phyloP scores from a whole-genome alignment of 2,329 filamentous ascomycete genomes.

The Alternaria gaisen region DNA sequence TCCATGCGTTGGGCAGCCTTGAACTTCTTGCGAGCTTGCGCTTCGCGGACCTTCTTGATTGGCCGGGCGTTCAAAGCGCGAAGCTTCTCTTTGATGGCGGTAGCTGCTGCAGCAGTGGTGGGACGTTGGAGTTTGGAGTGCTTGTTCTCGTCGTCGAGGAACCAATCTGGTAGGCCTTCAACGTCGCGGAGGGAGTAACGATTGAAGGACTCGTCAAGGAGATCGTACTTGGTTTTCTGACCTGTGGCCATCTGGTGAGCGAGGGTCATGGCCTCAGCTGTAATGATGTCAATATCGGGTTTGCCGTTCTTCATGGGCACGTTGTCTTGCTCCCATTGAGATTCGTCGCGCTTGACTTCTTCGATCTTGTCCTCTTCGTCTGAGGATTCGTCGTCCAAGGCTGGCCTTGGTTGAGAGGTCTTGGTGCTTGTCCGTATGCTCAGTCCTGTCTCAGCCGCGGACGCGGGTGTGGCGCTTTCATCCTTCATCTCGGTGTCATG shows the following conservation, averaged over 20 bases:
- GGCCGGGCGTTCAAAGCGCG: slow-evolving; percentile 92
- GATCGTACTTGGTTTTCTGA: slow-evolving; percentile 78
- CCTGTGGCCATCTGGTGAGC: slow-evolving; percentile 91
- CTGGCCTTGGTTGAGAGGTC: slow-evolving; percentile 23
- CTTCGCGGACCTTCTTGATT: slow-evolving; percentile 99
- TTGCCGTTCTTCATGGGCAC: slow-evolving; percentile 70
- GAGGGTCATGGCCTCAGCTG: slow-evolving; percentile 98
- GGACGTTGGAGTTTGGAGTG: slow-evolving; percentile 88
- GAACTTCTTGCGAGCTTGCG: slow-evolving; percentile 95
- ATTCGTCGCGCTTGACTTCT: slow-evolving; percentile 65
- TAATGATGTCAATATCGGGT: slow-evolving; percentile 94
- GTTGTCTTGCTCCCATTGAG: slow-evolving; percentile 73
- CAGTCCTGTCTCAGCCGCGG: slow-evolving; percentile 23
- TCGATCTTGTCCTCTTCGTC: slow-evolving; percentile 64
- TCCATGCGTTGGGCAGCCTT: slow-evolving; percentile 90
- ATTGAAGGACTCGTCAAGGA: slow-evolving; percentile 93
- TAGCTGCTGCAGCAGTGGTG: slow-evolving; percentile 88
- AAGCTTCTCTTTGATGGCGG: slow-evolving; percentile 92
- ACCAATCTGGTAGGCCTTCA: slow-evolving; percentile 96
- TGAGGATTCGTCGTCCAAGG: slow-evolving; percentile 46
- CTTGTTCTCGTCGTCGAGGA: slow-evolving; percentile 86
- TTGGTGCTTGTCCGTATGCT: slow-evolving; percentile 33
- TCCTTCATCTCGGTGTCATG: slow-evolving; percentile 36
- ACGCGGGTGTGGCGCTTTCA: slow-evolving; percentile 13
- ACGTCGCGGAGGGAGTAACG: slow-evolving; percentile 89